Evolutionary conservation across 768 basidiomycete species (phyloP).

Genomic region (Boletellus sp.): DNA sequence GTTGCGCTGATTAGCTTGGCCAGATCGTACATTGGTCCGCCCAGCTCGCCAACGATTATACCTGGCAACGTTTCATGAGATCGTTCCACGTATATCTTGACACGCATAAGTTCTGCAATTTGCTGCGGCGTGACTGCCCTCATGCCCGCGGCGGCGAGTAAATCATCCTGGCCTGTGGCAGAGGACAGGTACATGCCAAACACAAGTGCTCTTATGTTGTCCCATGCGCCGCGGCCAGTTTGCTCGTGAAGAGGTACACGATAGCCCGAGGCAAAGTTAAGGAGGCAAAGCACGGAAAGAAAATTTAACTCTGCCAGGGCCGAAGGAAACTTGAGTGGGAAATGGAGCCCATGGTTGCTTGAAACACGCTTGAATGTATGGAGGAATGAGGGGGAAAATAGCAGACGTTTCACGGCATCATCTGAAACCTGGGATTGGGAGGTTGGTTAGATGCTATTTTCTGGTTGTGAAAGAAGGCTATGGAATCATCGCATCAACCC

Average conservation of each 20-base stretch:
- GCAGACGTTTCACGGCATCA: conserved; percentile 54
- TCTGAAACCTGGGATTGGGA: conserved; percentile 47
- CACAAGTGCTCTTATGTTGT: conserved; percentile 71
- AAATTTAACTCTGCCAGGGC: conserved; percentile 75
- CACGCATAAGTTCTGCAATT: conserved; percentile 71
- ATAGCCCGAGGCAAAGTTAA: conserved; percentile 85
- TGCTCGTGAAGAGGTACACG: conserved; percentile 66
- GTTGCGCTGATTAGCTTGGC: conserved; percentile 62
- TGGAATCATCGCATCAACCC: neutral
- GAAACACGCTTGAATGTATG: conserved; percentile 61
- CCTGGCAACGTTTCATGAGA: conserved; percentile 68
- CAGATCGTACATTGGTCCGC: conserved; percentile 70
- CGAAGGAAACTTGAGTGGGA: conserved; percentile 79
- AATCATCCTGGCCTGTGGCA: conserved; percentile 47
- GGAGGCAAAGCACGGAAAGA: conserved; percentile 68
- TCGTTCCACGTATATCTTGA: conserved; percentile 65
- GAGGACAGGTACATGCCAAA: conserved; percentile 72
- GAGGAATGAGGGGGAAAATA: conserved; percentile 62
- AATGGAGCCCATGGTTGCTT: conserved; percentile 59
- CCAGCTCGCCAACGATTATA: conserved; percentile 69
- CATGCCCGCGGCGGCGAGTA: conserved; percentile 69
- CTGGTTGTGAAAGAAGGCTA: neutral
- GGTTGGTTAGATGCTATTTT: conserved; percentile 9
- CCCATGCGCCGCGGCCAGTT: conserved; percentile 79
- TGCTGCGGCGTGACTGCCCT: conserved; percentile 45